These are phyloP conservation scores for Psilocybe cubensis DNA, from an alignment of 768 basidiomycete genomes.

Conservation along the genomic window DNA sequence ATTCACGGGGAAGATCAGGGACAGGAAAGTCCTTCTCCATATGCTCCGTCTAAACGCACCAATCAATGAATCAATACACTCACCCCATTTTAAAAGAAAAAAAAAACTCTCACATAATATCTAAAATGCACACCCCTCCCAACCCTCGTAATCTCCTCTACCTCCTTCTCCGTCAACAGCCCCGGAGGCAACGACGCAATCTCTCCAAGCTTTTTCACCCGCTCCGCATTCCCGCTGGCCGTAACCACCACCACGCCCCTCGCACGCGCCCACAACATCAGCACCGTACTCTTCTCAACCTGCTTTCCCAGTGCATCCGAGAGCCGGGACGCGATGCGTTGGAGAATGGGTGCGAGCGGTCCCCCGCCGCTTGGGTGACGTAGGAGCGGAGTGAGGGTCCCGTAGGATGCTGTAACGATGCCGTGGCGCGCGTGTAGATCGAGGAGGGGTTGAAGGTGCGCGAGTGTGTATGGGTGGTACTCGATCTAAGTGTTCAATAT, in stretches of 20 bases:
- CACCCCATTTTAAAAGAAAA: background rate
- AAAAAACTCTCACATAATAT: conserved; percentile 30
- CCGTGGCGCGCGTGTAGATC: conserved; percentile 38
- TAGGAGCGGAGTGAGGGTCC: conserved; percentile 38
- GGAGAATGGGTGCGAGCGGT: conserved; percentile 41
- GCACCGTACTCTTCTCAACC: conserved; percentile 26
- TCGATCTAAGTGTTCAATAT: too few relatives aligned
- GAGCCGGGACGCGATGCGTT: conserved; percentile 33
- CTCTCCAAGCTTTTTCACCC: conserved; percentile 33
- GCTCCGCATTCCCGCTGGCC: conserved; percentile 32
- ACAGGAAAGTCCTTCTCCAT: conserved; percentile 39
- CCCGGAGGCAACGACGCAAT: conserved; percentile 29
- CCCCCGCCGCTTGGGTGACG: conserved; percentile 41
- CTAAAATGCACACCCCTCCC: conserved; percentile 39
- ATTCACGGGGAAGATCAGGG: conserved; percentile 30
- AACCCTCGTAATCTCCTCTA: conserved; percentile 37
- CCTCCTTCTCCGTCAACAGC: conserved; percentile 30
- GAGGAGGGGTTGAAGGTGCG: conserved; percentile 36
- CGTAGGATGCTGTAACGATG: conserved; percentile 41
- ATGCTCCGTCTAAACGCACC: conserved; percentile 30
- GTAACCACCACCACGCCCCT: conserved; percentile 36
- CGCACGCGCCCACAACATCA: conserved; percentile 37
- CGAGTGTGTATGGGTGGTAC: conserved; percentile 38
- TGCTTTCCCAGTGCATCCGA: conserved; percentile 20
- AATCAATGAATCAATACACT: background rate